Base-by-base conservation (phyloP, 441 rosid genomes). In the Gossypium schwendimanii region DNA sequence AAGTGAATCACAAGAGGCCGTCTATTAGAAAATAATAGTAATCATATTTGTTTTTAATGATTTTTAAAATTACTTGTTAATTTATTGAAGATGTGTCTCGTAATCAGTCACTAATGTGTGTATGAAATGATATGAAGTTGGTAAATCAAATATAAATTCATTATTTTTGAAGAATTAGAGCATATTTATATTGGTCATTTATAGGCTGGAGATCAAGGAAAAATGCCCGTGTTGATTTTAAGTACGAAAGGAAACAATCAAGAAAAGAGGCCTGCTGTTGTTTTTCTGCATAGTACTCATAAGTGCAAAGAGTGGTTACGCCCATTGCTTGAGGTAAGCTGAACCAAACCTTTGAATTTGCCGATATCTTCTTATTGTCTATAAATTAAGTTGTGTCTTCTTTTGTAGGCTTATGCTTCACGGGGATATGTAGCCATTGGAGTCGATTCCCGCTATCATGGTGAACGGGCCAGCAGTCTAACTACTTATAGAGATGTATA, bases 401-500 rank as follows among this genome's bases (percentile, higher is more conserved):
- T 78, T 76, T n/a, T 70, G 71, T 57, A 92, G 98, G 93, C 93
- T 52, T 95, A 87, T 87, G 98, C 96, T 82, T 92, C 96, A 0
- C 81, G 95, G 41, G 98, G 91, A 41, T 93, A 95, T 77, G 80
- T 95, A 64, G 88, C 99, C 1, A 83, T 93, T 36, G 96, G 83
- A 18, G 47, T 93, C 2, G 99, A 95, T 84, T 92, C 99, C 77
- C 89, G 98, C 14, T 91, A 89, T 79, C 98, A 91, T 60, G 98
- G 97, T 6, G 98, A 93, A 77, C 92, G 95, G 0, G 95, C 99
- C 53, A 52, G 18, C n/a, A 69, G 39, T 79, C 81, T 81, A 75
- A 87, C 97, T 36, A 83, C 95, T 1, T 92, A 95, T 73, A 50
- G 74, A 55, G 95, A 90, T 82, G 99, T 92, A 60, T 17, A 78